These are phyloP conservation scores for Dactylella cylindrospora DNA, from an alignment of 2,329 filamentous ascomycete species.

Conservation along the genomic window DNA sequence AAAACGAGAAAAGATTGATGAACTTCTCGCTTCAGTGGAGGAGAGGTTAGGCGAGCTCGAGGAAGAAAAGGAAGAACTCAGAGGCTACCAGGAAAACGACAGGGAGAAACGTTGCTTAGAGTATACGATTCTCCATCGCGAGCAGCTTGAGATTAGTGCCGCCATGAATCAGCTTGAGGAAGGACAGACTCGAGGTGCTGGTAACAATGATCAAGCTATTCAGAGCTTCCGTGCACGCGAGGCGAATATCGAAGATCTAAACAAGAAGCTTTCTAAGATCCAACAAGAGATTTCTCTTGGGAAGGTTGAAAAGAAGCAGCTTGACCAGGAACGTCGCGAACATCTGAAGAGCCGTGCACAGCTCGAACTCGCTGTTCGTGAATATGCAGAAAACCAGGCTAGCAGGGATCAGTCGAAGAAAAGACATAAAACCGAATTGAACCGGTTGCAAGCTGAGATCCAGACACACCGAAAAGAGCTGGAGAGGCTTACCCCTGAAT, in stretches of 20 bases:
- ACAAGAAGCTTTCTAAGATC: constrained; percentile 75
- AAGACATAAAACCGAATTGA: constrained; percentile 71
- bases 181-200: constrained; percentile 75
- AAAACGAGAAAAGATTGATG: constrained; percentile 92
- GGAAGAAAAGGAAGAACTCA: constrained; percentile 93
- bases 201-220: constrained; percentile 78
- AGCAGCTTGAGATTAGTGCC: constrained; percentile 75
- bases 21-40: constrained; percentile 86
- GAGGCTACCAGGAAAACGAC: constrained; percentile 92
- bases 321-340: constrained; percentile 86
- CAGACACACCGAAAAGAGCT: constrained; percentile 74
- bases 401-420: constrained; percentile 71
- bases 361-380: constrained; percentile 80
- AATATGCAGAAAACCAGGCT: constrained; percentile 77
- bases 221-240: constrained; percentile 76
- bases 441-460: constrained; percentile 72
- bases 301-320: constrained; percentile 77
- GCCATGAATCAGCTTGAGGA: constrained; percentile 82
- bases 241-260: constrained; percentile 70
- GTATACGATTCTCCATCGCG: constrained; percentile 89
- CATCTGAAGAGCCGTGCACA: constrained; percentile 78
- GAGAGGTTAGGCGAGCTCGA: constrained; percentile 85
- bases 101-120: constrained; percentile 87
- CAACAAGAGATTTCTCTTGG: constrained; percentile 82
- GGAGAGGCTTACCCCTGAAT: constrained; percentile 71